These are phyloP conservation scores for Starmera caribaea DNA, from an alignment of 805 yeast genomes.

Conservation along the genomic window DNA sequence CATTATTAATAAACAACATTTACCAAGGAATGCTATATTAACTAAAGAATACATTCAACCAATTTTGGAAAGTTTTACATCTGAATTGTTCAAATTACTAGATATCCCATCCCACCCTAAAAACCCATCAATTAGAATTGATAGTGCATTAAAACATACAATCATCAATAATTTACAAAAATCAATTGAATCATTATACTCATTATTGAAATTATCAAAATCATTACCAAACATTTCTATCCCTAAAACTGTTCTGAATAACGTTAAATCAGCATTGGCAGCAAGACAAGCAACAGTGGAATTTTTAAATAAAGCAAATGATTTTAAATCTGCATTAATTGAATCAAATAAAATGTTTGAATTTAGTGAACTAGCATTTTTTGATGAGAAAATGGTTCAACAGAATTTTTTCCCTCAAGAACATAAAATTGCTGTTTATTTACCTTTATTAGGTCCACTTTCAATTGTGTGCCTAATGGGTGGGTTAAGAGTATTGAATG, in stretches of 20 bases:
- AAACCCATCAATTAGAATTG: slow-evolving; percentile 55
- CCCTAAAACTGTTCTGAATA: slow-evolving; percentile 57
- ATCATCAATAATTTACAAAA: slow-evolving; percentile 48
- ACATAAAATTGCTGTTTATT: slow-evolving; percentile 87
- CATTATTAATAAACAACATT: slow-evolving; percentile 32
- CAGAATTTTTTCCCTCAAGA: slow-evolving; percentile 94
- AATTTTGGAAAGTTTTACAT: slow-evolving; percentile 57
- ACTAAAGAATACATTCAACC: slow-evolving; percentile 39
- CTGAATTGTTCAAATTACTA: slow-evolving; percentile 63
- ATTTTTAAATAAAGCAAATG: slow-evolving; percentile 9
- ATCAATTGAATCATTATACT: slow-evolving; percentile 60
- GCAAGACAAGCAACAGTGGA: slow-evolving; percentile 23
- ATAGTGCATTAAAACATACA: slow-evolving; percentile 51
- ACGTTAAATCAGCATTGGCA: slow-evolving; percentile 44
- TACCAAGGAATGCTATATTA: slow-evolving; percentile 21
- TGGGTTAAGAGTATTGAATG: slow-evolving; percentile 34
- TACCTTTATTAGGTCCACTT: slow-evolving; percentile 86
- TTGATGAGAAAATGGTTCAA: slow-evolving; percentile 91
- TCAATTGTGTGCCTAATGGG: slow-evolving; percentile 53
- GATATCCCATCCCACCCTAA: slow-evolving; percentile 56
- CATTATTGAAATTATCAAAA: slow-evolving; percentile 59
- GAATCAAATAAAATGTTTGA: slow-evolving; percentile 38
- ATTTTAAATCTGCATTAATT: slow-evolving; percentile 42
- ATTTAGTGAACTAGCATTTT: slow-evolving; percentile 60
- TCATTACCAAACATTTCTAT: slow-evolving; percentile 74